Base-by-base conservation (phyloP, 2,329 filamentous ascomycete species). In the Microdochium paspali region DNA sequence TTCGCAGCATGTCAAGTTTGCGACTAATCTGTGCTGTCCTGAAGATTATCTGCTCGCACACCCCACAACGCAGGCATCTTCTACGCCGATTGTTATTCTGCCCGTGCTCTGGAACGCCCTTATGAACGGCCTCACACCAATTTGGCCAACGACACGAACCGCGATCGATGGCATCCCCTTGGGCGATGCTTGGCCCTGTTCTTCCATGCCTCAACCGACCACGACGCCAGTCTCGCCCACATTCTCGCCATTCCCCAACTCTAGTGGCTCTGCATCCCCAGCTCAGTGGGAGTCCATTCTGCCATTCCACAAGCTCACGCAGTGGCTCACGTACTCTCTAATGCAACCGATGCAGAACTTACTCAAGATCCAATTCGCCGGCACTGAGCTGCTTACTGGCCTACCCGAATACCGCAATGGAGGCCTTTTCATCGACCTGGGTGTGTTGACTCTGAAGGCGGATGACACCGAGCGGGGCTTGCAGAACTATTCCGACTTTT, bases 141-240 rank as follows among this genome's bases (percentile, higher is more conserved):
- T 97, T 62, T 98, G 93, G 93, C 91, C 93, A 0, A 69, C 80
- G 1, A 88, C 87, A 0, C 82, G 91, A 52, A 95, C 91, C 0
- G 81, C 85, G 52, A 85, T 98, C 56, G 88, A 95, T 60, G 90
- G 90, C 2, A 76, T 87, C 24, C 82, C 90, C 0, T 80, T 98
- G 15, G 93, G 93, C 47, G 93, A 98, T 61, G 91, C 93, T 23
- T 98, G 93, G 93, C 87, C 85, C 0, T 95, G 90, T 67, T 82
- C 79, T 10, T 80, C 51, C 4, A 53, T 53, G 51, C 51, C 51
- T 12, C 51, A 53, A 32, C 21, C 45, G 25, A 20, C 44, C 1
- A 15, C 49, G 15, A 43, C 47, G 9, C 47, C 51, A 10, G 28
- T 45, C 7, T 51, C 51, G 24, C 47, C 49, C 25, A 48, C 42